phyloP scores from a whole-genome alignment of 31 red algal species.

The Pterothamnion heteromorphum region DNA sequence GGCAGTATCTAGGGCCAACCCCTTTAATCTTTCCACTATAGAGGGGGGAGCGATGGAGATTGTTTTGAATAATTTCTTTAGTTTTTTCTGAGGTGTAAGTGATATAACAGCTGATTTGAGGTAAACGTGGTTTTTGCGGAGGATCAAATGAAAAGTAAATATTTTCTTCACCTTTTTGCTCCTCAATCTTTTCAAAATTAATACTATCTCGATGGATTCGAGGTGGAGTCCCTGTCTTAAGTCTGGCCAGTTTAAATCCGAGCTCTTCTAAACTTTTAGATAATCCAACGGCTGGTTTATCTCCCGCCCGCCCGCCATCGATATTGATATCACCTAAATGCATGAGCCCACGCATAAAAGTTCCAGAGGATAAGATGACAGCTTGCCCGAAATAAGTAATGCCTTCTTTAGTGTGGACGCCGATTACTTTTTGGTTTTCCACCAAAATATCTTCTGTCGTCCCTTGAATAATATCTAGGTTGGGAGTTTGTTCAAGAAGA shows the following conservation, averaged over 20 bases:
- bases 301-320: conserved; percentile 90
- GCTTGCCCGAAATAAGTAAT: conserved; percentile 61
- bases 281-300: conserved; percentile 76
- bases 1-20: conserved; percentile 89
- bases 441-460: conserved; percentile 77
- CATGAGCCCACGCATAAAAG: conserved; percentile 91
- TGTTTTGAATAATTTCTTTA: conserved; percentile 86
- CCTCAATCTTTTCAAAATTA: conserved; percentile 82
- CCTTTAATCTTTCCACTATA: conserved; percentile 90
- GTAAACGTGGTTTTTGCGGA: conserved; percentile 62
- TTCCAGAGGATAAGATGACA: conserved; percentile 89
- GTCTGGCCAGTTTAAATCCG: conserved; percentile 78
- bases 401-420: conserved; percentile 87
- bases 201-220: conserved; percentile 77
- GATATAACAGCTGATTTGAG: conserved; percentile 80
- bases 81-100: conserved; percentile 83
- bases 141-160: conserved; percentile 93
- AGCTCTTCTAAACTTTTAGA: conserved; percentile 69
- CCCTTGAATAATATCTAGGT: conserved; percentile 70
- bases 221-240: conserved; percentile 96
- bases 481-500: conserved; percentile 66
- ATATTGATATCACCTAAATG: conserved; percentile 84
- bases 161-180: conserved; percentile 74
- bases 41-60: conserved; percentile 84
- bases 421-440: conserved; percentile 53